A percentile compares a stretch with the other conserved stretches of the same genome.
These are phyloP conservation scores for Quercus cerris DNA, from an alignment of 306 rosid genomes.

Conservation along the genomic window DNA sequence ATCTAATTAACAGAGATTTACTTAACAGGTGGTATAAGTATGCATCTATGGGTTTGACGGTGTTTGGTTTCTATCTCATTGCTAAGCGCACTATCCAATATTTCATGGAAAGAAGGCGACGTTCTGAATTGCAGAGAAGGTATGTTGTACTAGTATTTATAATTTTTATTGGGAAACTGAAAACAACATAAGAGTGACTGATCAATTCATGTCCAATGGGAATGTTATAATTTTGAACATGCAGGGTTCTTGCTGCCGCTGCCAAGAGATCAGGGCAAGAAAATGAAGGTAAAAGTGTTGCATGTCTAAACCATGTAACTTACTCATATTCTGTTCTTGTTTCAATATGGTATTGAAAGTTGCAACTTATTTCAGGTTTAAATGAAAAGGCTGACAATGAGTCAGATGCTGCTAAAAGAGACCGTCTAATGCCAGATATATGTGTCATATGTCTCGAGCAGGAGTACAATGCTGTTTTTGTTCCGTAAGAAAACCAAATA, in stretches of 20 bases:
- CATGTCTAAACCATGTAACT: background rate
- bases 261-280: conserved; percentile 73
- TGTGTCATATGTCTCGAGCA: conserved; percentile 98
- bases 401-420: conserved; percentile 60
- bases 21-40: conserved; percentile 83
- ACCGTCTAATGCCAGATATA: conserved; percentile 73
- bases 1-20: conserved; percentile 22
- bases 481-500: conserved; percentile 69
- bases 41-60: conserved; percentile 79
- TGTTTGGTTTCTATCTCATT: conserved; percentile 76
- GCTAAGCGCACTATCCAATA: conserved; percentile 73
- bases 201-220: background rate
- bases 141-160: conserved; percentile 23
- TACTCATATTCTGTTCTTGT: conserved; percentile 5
- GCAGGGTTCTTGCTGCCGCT: conserved; percentile 98
- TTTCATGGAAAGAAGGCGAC: conserved; percentile 67
- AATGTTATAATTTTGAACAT: conserved; percentile 21
- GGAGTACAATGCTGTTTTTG: conserved; percentile 92
- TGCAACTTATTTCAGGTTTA: conserved; percentile 42
- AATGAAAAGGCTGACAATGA: conserved; percentile 45
- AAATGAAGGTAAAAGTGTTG: conserved; percentile 54
- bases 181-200: background rate
- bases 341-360: conserved; percentile 9
- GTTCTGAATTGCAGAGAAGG: conserved; percentile 72
- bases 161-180: conserved; percentile 21